These are phyloP conservation scores for Beauveria sp. DNA, from an alignment of 2,329 filamentous ascomycete species.

Conservation along the genomic window DNA sequence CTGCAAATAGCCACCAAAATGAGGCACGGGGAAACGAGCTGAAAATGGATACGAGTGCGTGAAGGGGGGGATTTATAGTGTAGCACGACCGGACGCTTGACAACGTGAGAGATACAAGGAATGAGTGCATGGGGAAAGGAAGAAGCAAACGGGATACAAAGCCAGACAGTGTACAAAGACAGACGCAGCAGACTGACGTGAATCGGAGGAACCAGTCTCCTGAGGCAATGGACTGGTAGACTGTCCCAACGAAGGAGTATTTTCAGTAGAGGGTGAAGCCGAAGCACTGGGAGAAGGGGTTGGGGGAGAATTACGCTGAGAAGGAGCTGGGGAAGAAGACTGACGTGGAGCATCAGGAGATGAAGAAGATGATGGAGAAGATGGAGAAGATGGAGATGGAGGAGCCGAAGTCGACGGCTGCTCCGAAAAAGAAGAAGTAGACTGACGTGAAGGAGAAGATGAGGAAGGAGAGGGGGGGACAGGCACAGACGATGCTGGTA, in stretches of 20 bases:
- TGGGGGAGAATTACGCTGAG: not conserved
- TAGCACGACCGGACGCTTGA: too few species aligned
- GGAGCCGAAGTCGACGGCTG: conserved; percentile 14
- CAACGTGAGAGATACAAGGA: not conserved
- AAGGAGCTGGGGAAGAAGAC: not conserved
- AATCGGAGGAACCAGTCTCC: not conserved
- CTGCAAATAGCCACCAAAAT: not conserved
- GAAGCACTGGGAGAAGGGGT: not conserved
- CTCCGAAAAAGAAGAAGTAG: conserved; percentile 17
- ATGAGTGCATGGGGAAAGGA: not conserved
- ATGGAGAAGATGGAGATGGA: conserved; percentile 12
- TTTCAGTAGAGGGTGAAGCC: not conserved
- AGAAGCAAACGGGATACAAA: too few species aligned
- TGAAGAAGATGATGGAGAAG: not conserved
- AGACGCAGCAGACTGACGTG: not conserved
- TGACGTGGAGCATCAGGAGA: not conserved
- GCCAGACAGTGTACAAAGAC: too few species aligned
- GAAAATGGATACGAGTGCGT: too few species aligned
- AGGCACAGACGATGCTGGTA: conserved; percentile 18
- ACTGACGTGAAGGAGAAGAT: conserved; percentile 16
- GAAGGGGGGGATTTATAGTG: too few species aligned
- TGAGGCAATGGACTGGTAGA: not conserved
- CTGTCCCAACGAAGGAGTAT: not conserved
- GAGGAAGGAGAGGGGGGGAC: conserved; percentile 19
- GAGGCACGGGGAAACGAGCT: not conserved